Base-by-base conservation (phyloP, 192 early-diverging fungal genomes). In the Umbelopsis sp. region DNA sequence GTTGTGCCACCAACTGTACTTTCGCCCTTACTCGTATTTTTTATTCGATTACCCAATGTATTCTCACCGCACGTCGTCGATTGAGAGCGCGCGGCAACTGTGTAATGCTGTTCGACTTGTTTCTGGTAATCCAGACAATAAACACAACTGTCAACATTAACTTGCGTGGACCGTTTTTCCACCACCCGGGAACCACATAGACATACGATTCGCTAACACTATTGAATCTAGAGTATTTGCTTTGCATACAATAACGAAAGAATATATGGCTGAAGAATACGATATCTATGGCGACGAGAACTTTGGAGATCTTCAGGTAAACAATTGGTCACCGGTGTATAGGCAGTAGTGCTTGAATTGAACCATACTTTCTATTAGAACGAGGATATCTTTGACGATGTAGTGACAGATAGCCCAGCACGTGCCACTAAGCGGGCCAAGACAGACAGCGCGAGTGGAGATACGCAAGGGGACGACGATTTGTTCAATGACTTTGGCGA, bases 401-500 rank as follows among this genome's bases (percentile, higher is more conserved):
- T 78, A 48, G 71, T 78, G 35, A 69, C 66, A 20, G 76, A 78
- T 21, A 64, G 67, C 18, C 49, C 68, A 46, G 67, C 33, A 52
- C 68, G 73, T 22, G 70, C 78, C 23, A 21, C 64, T 33, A 81
- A 75, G 65, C 73, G 73, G 52, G 45, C 25, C 21, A 71, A 71
- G 45, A 68, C 69, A 20, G 27, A 44, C 49, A 27, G 23, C 41
- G 16, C 30, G 16, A 66, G 64, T 15, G 64, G 61, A 64, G 37
- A 64, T 23, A 51, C 49, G 1, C 49, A 70, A 66, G 76, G 65
- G 18, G 78, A 75, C 16, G 78, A 80, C 37, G 78, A 80, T 55
- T 61, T 80, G 61, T 80, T 80, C 65, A 74, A 71, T 41, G 78
- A 80, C 50, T 73, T 80, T 66, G 74, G 74, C 20, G 78, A 75